Percentiles rank a stretch among this genome's conserved stretches.
phyloP scores from a whole-genome alignment of 2,329 filamentous ascomycete species.

The Aspergillus piperis region DNA sequence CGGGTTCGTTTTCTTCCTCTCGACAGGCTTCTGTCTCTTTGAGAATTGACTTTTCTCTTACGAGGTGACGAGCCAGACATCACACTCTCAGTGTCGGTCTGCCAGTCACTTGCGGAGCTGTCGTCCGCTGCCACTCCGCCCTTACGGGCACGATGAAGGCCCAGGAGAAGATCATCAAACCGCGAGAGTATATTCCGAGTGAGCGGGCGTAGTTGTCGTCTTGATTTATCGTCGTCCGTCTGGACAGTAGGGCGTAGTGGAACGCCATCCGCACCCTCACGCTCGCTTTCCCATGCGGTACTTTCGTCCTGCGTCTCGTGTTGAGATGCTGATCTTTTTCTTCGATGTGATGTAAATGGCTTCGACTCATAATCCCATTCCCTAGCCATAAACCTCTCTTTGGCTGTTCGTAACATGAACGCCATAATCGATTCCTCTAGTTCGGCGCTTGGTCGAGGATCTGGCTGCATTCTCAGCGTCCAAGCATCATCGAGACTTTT shows the following conservation, averaged over 20 bases:
- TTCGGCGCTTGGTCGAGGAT: constrained; percentile 57
- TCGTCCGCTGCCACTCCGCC: constrained; percentile 45
- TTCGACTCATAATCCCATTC: constrained; percentile 30
- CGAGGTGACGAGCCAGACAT: constrained; percentile 19
- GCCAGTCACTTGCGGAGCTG: constrained; percentile 31
- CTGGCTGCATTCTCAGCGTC: constrained; percentile 51
- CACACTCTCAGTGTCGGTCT: constrained; percentile 31
- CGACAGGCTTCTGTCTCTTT: constrained; percentile 20
- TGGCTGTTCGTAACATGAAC: constrained; percentile 65
- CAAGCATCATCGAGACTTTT: constrained; percentile 54
- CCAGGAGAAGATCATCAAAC: constrained; percentile 68
- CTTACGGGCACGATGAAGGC: constrained; percentile 68
- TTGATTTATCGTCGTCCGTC: constrained; percentile 70
- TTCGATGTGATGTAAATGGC: not conserved
- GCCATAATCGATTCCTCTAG: constrained; percentile 73
- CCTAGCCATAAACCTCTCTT: constrained; percentile 59
- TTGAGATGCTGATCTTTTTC: constrained; percentile 5
- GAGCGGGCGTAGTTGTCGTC: constrained; percentile 65
- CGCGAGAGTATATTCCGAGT: constrained; percentile 69
- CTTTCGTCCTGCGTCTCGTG: constrained; percentile 19
- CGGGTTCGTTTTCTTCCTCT: constrained; percentile 30
- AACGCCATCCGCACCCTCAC: constrained; percentile 12
- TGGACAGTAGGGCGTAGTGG: constrained; percentile 56
- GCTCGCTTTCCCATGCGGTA: constrained; percentile 22
- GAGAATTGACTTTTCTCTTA: constrained; percentile 9